These are phyloP conservation scores for Calendula officinalis DNA, from an alignment of 129 eudicot species.

Conservation along the genomic window DNA sequence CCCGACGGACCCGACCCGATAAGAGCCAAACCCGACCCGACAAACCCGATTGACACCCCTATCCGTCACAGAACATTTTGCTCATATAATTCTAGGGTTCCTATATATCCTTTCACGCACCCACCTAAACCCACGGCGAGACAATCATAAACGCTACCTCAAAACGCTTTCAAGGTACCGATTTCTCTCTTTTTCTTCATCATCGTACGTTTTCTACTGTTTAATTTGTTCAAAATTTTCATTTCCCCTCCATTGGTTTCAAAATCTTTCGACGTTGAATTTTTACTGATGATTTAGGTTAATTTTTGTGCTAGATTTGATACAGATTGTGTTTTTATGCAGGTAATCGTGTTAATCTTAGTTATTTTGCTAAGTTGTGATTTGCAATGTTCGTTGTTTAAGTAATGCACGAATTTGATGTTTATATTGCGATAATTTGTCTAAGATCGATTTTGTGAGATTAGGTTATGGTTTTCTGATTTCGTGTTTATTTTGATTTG, in stretches of 20 bases:
- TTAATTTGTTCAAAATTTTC: background rate
- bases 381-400: background rate
- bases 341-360: conserved; percentile 17
- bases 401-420: conserved; percentile 11
- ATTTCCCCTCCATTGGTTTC: no score
- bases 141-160: conserved; percentile 12
- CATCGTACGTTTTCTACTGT: background rate
- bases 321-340: background rate
- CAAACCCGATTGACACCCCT: no score
- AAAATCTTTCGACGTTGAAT: background rate
- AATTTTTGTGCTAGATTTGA: background rate
- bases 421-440: background rate
- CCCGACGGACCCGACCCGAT: no score
- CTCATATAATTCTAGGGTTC: conserved; percentile 28
- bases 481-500: no score
- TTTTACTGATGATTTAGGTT: conserved; percentile 5
- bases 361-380: background rate
- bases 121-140: conserved; percentile 15
- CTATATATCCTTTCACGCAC: conserved; percentile 15
- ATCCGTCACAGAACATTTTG: conserved; percentile 24
- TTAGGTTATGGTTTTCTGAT: no score
- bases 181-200: conserved; percentile 11
- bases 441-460: no score
- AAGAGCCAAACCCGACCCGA: no score
- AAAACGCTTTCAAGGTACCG: conserved; percentile 13